Percentiles rank a stretch among this genome's conserved stretches.
Evolutionary conservation across 805 yeast genomes (phyloP).

Genomic region (Starmera dryadoides): DNA sequence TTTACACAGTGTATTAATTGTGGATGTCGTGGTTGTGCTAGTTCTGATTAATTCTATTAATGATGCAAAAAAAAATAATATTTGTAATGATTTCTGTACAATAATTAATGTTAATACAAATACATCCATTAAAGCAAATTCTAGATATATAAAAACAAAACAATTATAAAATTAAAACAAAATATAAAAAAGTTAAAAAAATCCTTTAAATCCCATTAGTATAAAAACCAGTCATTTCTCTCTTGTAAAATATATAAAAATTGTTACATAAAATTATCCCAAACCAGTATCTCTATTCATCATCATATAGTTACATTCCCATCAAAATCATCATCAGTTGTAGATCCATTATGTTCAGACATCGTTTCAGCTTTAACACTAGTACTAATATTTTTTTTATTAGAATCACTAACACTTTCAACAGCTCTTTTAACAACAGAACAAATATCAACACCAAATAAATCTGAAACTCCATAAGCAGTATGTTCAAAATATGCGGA

Average conservation of each 20-base stretch:
- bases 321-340: background rate
- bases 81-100: too few relatives aligned
- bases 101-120: too few relatives aligned
- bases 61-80: too few relatives aligned
- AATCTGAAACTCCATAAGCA: slow-evolving; percentile 25
- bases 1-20: slow-evolving; percentile 64
- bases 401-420: slow-evolving; percentile 17
- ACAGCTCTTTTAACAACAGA: slow-evolving; percentile 41
- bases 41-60: slow-evolving; percentile 43
- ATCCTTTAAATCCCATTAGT: too few relatives aligned
- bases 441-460: slow-evolving; percentile 52
- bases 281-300: too few relatives aligned
- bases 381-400: background rate
- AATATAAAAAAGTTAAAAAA: too few relatives aligned
- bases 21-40: slow-evolving; percentile 83
- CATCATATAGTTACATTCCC: background rate
- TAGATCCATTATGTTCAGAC: background rate
- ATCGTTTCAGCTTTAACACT: background rate
- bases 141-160: too few relatives aligned
- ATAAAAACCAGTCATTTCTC: too few relatives aligned
- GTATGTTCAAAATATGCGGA: slow-evolving; percentile 10
- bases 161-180: too few relatives aligned
- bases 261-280: too few relatives aligned
- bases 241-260: too few relatives aligned
- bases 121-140: too few relatives aligned